Percentiles rank a stretch among this genome's conserved stretches.
phyloP scores from a whole-genome alignment of 148 eudicot species.

The Persicaria tinctoria region DNA sequence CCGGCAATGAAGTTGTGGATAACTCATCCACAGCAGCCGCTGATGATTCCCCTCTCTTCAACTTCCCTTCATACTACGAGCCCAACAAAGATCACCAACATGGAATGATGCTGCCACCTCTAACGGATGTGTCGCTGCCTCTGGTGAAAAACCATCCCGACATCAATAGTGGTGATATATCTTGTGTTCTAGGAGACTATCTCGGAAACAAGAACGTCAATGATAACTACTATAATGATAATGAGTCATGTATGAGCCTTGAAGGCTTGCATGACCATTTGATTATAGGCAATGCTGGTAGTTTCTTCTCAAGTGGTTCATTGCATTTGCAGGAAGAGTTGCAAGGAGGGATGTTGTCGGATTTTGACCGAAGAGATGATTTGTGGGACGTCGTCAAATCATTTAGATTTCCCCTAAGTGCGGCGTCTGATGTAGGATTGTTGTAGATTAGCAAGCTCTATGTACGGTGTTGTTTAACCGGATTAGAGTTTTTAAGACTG shows the following conservation, averaged over 20 bases:
- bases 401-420: neutral
- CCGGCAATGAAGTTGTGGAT: neutral
- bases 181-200: slow-evolving; percentile 6
- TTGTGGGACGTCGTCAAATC: slow-evolving; percentile 11
- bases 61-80: neutral
- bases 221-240: neutral
- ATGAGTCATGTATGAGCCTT: neutral
- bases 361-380: slow-evolving; percentile 11
- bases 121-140: slow-evolving; percentile 2
- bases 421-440: neutral
- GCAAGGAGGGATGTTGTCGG: neutral
- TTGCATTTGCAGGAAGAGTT: neutral
- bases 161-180: slow-evolving; percentile 4
- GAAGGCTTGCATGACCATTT: slow-evolving; percentile 1
- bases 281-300: neutral
- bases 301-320: neutral
- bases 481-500: neutral
- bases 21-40: neutral
- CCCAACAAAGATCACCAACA: neutral
- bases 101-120: slow-evolving; percentile 8
- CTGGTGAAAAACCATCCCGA: neutral
- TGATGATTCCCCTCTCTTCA: neutral
- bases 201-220: neutral
- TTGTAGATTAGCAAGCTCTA: neutral
- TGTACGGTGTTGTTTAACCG: neutral